Percentiles rank a stretch among this genome's conserved stretches.
Evolutionary conservation across 768 basidiomycete species (phyloP).

Genomic region (Russula sp.): DNA sequence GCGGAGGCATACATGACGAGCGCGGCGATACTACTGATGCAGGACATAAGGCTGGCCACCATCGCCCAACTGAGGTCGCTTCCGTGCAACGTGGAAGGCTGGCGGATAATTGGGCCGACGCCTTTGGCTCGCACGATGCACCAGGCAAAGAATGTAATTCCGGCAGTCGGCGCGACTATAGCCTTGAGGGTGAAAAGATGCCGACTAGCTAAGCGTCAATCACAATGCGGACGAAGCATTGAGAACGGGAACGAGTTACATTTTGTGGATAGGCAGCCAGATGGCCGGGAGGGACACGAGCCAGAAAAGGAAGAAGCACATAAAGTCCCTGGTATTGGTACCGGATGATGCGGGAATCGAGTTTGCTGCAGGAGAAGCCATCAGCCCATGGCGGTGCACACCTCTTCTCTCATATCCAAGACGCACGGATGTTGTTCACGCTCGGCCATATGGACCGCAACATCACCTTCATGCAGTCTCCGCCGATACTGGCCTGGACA

Average conservation of each 20-base stretch:
- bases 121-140: conserved; percentile 72
- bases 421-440: conserved; percentile 57
- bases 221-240: conserved; percentile 10
- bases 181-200: conserved; percentile 80
- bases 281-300: conserved; percentile 71
- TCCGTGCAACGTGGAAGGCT: conserved; percentile 58
- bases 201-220: conserved; percentile 38
- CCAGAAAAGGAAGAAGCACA: conserved; percentile 88
- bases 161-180: conserved; percentile 63
- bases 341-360: conserved; percentile 67
- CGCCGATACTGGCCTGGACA: conserved; percentile 79
- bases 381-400: background rate
- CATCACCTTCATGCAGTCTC: conserved; percentile 68
- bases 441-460: conserved; percentile 73
- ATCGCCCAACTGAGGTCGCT: conserved; percentile 70
- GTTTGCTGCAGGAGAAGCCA: conserved; percentile 44
- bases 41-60: conserved; percentile 66
- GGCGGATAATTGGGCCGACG: conserved; percentile 66
- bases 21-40: conserved; percentile 76
- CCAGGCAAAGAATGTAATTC: conserved; percentile 71
- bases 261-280: conserved; percentile 79
- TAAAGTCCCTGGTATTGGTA: conserved; percentile 66
- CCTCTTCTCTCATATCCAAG: background rate
- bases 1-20: conserved; percentile 50
- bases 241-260: conserved; percentile 36